Percentiles rank a stretch among this genome's conserved stretches.
Evolutionary conservation across 805 yeast species (phyloP).

Genomic region (Metschnikowia vanudenii): DNA sequence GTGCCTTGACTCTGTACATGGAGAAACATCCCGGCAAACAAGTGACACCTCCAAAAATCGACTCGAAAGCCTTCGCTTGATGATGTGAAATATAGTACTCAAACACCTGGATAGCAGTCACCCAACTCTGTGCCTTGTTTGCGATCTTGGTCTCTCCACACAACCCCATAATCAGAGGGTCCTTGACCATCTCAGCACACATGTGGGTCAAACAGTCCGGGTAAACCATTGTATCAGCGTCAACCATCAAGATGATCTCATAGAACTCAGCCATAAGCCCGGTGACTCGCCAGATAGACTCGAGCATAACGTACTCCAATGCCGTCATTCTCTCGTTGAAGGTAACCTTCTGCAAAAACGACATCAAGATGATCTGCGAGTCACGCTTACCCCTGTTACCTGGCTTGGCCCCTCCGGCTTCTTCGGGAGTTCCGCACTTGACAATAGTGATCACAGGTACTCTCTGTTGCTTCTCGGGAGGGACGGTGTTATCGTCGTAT

Average conservation of each 20-base stretch:
- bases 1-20: constrained; percentile 87
- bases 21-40: constrained; percentile 96
- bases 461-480: constrained; percentile 77
- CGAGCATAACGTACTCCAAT: constrained; percentile 75
- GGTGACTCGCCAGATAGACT: constrained; percentile 75
- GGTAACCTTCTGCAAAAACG: constrained; percentile 81
- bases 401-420: constrained; percentile 62
- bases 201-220: constrained; percentile 88
- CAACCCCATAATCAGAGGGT: constrained; percentile 84
- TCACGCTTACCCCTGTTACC: constrained; percentile 97
- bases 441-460: constrained; percentile 78
- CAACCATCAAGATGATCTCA: constrained; percentile 86
- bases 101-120: constrained; percentile 88
- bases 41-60: constrained; percentile 93
- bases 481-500: constrained; percentile 73
- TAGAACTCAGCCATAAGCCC: constrained; percentile 82
- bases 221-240: constrained; percentile 87
- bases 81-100: constrained; percentile 93
- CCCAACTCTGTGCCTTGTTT: constrained; percentile 82
- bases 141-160: constrained; percentile 95
- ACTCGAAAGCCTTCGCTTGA: constrained; percentile 90
- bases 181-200: constrained; percentile 85
- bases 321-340: constrained; percentile 95
- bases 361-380: constrained; percentile 87
- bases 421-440: constrained; percentile 86